Base-by-base conservation (phyloP, 345 rosid genomes). In the Brassica juncea region DNA sequence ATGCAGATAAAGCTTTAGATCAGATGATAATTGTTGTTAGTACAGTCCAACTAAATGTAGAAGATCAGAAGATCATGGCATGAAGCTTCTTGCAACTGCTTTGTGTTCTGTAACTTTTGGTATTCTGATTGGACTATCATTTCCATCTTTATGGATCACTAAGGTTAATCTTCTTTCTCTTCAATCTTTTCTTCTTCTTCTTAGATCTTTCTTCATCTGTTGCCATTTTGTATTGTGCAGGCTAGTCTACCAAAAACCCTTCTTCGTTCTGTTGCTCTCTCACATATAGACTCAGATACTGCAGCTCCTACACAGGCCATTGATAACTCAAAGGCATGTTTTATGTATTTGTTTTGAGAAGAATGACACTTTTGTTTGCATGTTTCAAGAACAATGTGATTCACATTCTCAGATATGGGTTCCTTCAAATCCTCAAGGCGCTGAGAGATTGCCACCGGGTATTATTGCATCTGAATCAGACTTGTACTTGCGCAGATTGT, bases 351-450 rank as follows among this genome's bases (percentile, higher is more conserved):
- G 8, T 52, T 57, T 1, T 12, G 31, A 8, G 10, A 9, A 60
- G 7, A 11, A 34, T 34, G 23, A 16, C 28, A 19, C 8, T 44
- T 28, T 39, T 72, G 39, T 32, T 60, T 73, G 52, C 71, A 39
- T 76, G 42, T 73, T 49, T 47, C 23, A 74, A 73, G 69, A 73
- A 44, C 16, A 57, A 30, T 3, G 54, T 74, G 37, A 21, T 52
- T 21, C 7, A 74, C 34, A 42, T 77, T 47, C 54, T 14, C 88
- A 94, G 97, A 88, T 94, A 84, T 85, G 91, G 80, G 87, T 86
- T 84, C 86, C 92, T 61, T 88, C 93, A 83, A 92, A 92, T 86
- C 99, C 99, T 58, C 89, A 83, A 74, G 97, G 99, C 55, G 91
- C 95, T 6, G 99, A 92, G 87, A 81, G 82, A 81, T 85, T 94